These are phyloP conservation scores for Colletotrichum sansevieriae DNA, from an alignment of 2,329 filamentous ascomycete species.

Conservation along the genomic window DNA sequence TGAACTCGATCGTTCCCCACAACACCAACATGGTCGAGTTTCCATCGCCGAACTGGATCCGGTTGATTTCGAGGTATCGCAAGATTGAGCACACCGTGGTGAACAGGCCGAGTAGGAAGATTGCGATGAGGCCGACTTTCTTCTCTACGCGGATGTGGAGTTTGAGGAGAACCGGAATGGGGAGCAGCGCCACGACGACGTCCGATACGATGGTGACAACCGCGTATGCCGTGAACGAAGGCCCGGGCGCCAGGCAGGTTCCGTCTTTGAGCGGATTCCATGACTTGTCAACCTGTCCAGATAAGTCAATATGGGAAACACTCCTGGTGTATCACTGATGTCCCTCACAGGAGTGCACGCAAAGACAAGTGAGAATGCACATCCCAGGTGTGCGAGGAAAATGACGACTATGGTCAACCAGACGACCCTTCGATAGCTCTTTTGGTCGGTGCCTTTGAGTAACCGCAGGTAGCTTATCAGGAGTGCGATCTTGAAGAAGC, in stretches of 20 bases:
- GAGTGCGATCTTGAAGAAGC: conserved; percentile 68
- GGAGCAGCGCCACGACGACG: conserved; percentile 62
- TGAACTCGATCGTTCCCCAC: conserved; percentile 70
- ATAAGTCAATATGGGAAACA: conserved; percentile 2
- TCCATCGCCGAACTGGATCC: conserved; percentile 63
- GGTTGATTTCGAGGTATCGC: conserved; percentile 64
- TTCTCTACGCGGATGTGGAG: conserved; percentile 62
- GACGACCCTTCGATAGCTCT: conserved; percentile 58
- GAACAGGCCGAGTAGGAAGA: conserved; percentile 67
- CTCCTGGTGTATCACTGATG: neutral
- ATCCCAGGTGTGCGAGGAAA: conserved; percentile 62
- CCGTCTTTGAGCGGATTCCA: conserved; percentile 59
- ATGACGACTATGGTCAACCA: conserved; percentile 58
- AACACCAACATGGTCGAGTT: conserved; percentile 69
- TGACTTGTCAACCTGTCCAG: conserved; percentile 54
- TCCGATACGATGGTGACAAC: conserved; percentile 66
- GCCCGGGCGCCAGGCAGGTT: conserved; percentile 59
- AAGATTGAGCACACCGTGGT: conserved; percentile 68
- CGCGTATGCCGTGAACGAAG: conserved; percentile 65
- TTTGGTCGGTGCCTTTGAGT: conserved; percentile 61
- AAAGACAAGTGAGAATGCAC: conserved; percentile 62
- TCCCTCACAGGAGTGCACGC: conserved; percentile 61
- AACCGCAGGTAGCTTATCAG: conserved; percentile 66
- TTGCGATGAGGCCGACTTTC: conserved; percentile 63
- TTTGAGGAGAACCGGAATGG: conserved; percentile 62